Conservation (phyloP, 2,329 filamentous ascomycete species). For the Elsinoe arachidis region DNA sequence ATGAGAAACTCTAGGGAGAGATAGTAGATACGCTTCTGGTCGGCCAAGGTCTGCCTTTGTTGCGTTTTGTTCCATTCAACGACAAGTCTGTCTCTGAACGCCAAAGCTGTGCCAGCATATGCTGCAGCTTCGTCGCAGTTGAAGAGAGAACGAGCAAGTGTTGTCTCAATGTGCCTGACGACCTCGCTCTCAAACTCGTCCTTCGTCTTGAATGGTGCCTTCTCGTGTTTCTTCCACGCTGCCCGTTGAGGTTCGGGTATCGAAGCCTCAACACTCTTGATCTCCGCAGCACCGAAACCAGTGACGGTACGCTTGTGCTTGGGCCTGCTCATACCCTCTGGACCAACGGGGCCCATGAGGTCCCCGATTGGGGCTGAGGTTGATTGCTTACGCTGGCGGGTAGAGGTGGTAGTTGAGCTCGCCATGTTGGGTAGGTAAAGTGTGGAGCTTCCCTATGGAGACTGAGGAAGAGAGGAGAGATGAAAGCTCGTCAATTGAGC, state of each 20-base stretch:
- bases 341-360: conserved; percentile 73
- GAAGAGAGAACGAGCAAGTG: conserved; percentile 88
- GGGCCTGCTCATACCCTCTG: conserved; percentile 73
- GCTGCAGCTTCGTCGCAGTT: conserved; percentile 94
- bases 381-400: conserved; percentile 71
- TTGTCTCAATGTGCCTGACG: conserved; percentile 92
- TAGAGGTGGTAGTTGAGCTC: conserved; percentile 25
- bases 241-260: conserved; percentile 84
- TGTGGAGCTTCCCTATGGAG: background rate
- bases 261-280: conserved; percentile 83
- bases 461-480: background rate
- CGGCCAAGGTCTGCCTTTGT: conserved; percentile 83
- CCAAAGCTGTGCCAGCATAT: conserved; percentile 82
- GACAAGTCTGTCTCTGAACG: conserved; percentile 85
- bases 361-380: conserved; percentile 76
- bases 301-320: conserved; percentile 98
- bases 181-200: conserved; percentile 78
- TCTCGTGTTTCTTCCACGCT: conserved; percentile 57
- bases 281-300: conserved; percentile 81
- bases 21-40: conserved; percentile 94
- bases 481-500: conserved; percentile 10
- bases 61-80: conserved; percentile 98
- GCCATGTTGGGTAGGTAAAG: conserved; percentile 18
- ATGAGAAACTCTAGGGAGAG: conserved; percentile 96
- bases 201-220: conserved; percentile 56